phyloP scores from a whole-genome alignment of 495 filamentous ascomycete genomes.

The Penicillium mononematosum region DNA sequence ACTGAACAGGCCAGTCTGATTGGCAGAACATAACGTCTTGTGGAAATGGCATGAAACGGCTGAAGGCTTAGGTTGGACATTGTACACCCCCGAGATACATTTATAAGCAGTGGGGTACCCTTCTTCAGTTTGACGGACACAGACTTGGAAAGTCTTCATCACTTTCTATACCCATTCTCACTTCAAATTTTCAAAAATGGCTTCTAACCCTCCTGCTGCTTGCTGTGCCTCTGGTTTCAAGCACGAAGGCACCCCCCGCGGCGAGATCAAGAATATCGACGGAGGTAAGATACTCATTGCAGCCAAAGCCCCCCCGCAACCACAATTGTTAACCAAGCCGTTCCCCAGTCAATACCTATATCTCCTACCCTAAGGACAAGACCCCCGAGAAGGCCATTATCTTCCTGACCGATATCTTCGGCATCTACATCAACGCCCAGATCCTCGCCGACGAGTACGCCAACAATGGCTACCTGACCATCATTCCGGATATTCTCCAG shows the following conservation, averaged over 20 bases:
- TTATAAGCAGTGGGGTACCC: not conserved
- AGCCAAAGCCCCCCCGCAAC: constrained; percentile 16
- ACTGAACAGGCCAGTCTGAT: not conserved
- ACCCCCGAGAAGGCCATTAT: constrained; percentile 43
- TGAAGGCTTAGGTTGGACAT: not conserved
- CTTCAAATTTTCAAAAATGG: constrained; percentile 41
- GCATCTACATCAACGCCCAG: constrained; percentile 74
- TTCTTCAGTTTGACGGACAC: not conserved
- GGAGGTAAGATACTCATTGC: constrained; percentile 31
- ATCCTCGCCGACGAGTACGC: constrained; percentile 83
- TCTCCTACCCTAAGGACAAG: constrained; percentile 45
- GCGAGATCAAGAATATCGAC: constrained; percentile 42
- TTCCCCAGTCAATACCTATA: constrained; percentile 40
- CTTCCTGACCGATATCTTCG: constrained; percentile 64
- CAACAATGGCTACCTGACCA: constrained; percentile 72
- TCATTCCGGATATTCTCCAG: constrained; percentile 76
- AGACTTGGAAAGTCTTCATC: not conserved
- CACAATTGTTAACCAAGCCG: not conserved
- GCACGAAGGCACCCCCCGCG: constrained; percentile 45
- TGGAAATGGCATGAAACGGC: not conserved
- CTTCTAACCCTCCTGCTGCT: constrained; percentile 54
- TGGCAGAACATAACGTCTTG: not conserved
- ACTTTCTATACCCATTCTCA: not conserved
- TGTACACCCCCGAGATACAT: not conserved
- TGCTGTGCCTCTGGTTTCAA: constrained; percentile 59